phyloP scores from a whole-genome alignment of 169 alveolate species.

The Perkinsus olseni region DNA sequence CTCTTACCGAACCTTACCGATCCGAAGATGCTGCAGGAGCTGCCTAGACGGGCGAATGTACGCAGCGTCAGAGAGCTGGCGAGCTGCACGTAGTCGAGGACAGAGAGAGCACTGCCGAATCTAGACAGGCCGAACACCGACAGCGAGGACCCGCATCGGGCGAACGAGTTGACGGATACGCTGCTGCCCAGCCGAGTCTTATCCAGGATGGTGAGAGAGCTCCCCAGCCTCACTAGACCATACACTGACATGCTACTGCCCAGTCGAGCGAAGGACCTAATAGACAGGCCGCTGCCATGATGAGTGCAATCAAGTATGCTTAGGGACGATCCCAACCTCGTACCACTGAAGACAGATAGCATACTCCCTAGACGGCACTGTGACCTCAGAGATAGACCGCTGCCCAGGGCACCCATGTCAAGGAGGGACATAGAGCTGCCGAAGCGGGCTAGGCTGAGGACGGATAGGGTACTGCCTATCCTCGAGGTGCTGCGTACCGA shows the following conservation, averaged over 20 bases:
- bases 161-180: neutral
- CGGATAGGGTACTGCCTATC: neutral
- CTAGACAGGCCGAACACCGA: neutral
- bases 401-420: neutral
- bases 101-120: neutral
- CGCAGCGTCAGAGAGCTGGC: neutral
- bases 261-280: slow-evolving; percentile 10
- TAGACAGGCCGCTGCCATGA: slow-evolving; percentile 1
- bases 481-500: slow-evolving; percentile 1
- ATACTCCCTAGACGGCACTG: neutral
- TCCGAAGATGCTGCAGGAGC: neutral
- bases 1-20: neutral
- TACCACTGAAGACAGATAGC: neutral
- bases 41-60: neutral
- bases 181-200: neutral
- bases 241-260: slow-evolving; percentile 2
- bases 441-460: neutral
- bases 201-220: neutral
- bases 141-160: slow-evolving; percentile 2
- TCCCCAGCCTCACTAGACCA: slow-evolving; percentile 22
- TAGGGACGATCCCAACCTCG: slow-evolving; percentile 5
- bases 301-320: slow-evolving; percentile 1
- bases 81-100: neutral
- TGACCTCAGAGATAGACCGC: neutral
- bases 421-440: neutral